Percentiles rank a stretch among this genome's conserved stretches.
Conservation (phyloP, 805 yeast species). For the Cyberlindnera sargentensis region DNA sequence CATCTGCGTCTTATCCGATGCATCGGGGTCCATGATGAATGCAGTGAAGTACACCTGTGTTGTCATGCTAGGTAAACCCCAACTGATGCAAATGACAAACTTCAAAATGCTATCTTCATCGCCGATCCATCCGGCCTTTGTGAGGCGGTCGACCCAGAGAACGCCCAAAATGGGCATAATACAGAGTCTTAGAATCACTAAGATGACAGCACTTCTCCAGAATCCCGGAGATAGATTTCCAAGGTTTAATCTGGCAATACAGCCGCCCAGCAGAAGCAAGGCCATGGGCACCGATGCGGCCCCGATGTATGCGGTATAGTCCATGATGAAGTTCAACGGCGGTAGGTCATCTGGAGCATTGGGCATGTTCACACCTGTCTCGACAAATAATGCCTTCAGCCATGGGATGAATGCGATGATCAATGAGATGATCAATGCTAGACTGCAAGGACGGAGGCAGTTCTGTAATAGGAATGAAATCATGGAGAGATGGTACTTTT, state of each 20-base stretch:
- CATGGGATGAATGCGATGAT: slow-evolving; percentile 80
- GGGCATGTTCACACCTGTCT: slow-evolving; percentile 42
- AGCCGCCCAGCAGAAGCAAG: slow-evolving; percentile 74
- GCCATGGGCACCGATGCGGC: slow-evolving; percentile 89
- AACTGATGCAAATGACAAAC: slow-evolving; percentile 67
- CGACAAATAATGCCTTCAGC: slow-evolving; percentile 62
- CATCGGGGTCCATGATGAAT: slow-evolving; percentile 63
- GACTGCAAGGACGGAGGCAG: slow-evolving; percentile 63
- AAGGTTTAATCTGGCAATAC: slow-evolving; percentile 69
- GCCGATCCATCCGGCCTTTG: slow-evolving; percentile 53
- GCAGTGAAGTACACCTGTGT: slow-evolving; percentile 85
- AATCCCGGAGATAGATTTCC: slow-evolving; percentile 59
- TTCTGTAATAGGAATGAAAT: slow-evolving; percentile 37
- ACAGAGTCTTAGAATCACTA: slow-evolving; percentile 54
- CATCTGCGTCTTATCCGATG: slow-evolving; percentile 48
- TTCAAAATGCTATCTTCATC: slow-evolving; percentile 48
- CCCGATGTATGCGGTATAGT: slow-evolving; percentile 72
- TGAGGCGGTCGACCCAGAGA: slow-evolving; percentile 52
- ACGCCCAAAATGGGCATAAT: slow-evolving; percentile 77
- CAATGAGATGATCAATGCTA: slow-evolving; percentile 58
- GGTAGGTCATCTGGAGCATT: slow-evolving; percentile 83
- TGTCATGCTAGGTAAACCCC: slow-evolving; percentile 85
- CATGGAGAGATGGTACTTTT: slow-evolving; percentile 26
- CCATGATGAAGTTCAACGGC: slow-evolving; percentile 80
- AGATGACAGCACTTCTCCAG: slow-evolving; percentile 54